Evolutionary conservation across 352 stramenopile genomes (phyloP), one percentile per base, ranked within the genome.

Genomic region (Pythium chondricola): DNA sequence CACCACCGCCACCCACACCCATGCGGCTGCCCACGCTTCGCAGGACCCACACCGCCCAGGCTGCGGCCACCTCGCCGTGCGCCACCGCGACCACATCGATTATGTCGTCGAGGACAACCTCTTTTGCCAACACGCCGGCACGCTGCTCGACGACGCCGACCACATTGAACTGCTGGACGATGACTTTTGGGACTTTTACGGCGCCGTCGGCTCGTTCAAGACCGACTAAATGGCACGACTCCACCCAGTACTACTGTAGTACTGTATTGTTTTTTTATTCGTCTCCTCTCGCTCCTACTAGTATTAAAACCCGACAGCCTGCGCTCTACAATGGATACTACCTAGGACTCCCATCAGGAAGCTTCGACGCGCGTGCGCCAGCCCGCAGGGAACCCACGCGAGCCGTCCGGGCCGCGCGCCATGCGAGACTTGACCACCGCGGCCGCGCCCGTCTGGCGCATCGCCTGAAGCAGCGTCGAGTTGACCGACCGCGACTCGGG

Each of bases 181-280:
- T 35, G 79, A 88, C 32, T 90, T 90, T 53, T 90, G 79, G 79
- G 79, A 85, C 36, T 90, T 90, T 40, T 90, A 87, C 41, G 75
- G 68, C 29, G 79, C 79, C 18, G 69, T 86, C 31, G 74, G 74
- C 30, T 75, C 74, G 27, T 70, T 86, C 48, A 70, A 74, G 47
- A 63, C 51, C 9, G 65, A 74, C 39, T 61, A 52, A 3, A 18
- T 32, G 32, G 41, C 47, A 43, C 16, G 30, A 6, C 16, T 32
- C 31, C 29, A 33, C 7, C 7, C 29, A 33, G 29, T 33, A 33
- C 7, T 33, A 33, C 13, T 33, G 29, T 33, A 33, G 29, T 33
- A 33, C 29, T 13, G 29, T 22, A 41, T 9, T 41, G 35, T 41
- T 20, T 10, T 41, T 41, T n/a, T 41, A 18, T 33, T 33, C 29